Evolutionary conservation across 164 flowering plant species (phyloP), one percentile per base, ranked within the genome.

Genomic region (Vitis rotundifolia): DNA sequence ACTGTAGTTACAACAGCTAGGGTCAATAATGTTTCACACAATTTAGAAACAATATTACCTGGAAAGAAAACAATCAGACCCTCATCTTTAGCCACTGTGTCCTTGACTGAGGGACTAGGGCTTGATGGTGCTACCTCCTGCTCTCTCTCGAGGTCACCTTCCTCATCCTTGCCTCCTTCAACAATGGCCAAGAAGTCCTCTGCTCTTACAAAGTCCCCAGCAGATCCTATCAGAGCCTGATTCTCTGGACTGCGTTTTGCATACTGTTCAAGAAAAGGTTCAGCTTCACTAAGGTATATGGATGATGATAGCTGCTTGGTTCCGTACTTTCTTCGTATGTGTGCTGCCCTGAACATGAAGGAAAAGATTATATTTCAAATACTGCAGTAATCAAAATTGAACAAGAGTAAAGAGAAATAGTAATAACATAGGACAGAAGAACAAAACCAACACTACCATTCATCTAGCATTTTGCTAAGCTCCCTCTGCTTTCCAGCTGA

Each of bases 11-110:
- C 0, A 37, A 37, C 3, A 37, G 13, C 26, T 2, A 18, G 5
- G 8, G 3, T 63, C 8, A 47, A 49, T 9, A 9, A 13, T 22
- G 29, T 7, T 10, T 15, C 61, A 54, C 9, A 56, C n/a, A 67
- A 9, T 19, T 13, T 10, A 16, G 19, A 51, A 15, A 61, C 47
- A 31, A 10, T 3, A 37, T 49, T 83, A 93, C 98, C 98, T 60
- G 99, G 99, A 83, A 93, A 93, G 76, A 95, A 95, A 49, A 95
- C 87, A 67, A 95, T 88, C 62, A 95, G 81, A 58, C 98, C 98
- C 74, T 91, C 86, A 68, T 77, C 67, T 77, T 88, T 95, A 15
- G 86, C 82, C 67, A 91, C 79, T 60, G 77, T 66, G 63, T 89
- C 97, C 78, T 76, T 79, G 49, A 75, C 77, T 12, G 80, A 53